Percentiles rank a stretch among this genome's conserved stretches.
Evolutionary conservation across 2,329 filamentous ascomycete genomes (phyloP).

Genomic region (Metarhizium album): DNA sequence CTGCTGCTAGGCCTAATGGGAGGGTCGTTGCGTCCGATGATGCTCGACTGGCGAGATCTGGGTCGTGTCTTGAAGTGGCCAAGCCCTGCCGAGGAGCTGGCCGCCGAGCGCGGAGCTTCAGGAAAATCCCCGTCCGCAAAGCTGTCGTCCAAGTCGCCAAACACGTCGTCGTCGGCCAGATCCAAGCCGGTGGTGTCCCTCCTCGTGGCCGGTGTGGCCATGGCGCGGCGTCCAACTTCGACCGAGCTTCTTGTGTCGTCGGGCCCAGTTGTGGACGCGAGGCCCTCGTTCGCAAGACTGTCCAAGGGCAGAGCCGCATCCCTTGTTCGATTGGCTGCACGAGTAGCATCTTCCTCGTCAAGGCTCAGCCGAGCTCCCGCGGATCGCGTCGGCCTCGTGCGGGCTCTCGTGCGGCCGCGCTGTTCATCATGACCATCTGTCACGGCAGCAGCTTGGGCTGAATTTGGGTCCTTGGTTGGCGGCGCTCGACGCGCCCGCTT

Average conservation of each 20-base stretch:
- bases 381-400: constrained; percentile 10
- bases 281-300: constrained; percentile 23
- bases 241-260: constrained; percentile 22
- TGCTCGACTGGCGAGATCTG: constrained; percentile 37
- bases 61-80: constrained; percentile 31
- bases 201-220: constrained; percentile 22
- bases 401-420: constrained; percentile 14
- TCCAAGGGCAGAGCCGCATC: constrained; percentile 29
- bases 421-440: constrained; percentile 13
- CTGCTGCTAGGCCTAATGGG: constrained; percentile 44
- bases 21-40: constrained; percentile 38
- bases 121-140: constrained; percentile 29
- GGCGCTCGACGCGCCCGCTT: constrained; percentile 8
- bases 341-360: constrained; percentile 17
- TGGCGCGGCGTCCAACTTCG: constrained; percentile 26
- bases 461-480: background rate
- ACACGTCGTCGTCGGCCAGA: constrained; percentile 35
- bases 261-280: constrained; percentile 17
- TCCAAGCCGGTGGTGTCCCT: constrained; percentile 38
- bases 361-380: constrained; percentile 9
- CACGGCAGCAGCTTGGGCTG: background rate
- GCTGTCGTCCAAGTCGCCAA: constrained; percentile 33
- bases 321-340: constrained; percentile 17
- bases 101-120: constrained; percentile 26
- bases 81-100: constrained; percentile 36